Conservation (phyloP, 495 filamentous ascomycete genomes). For the Hypoxylon crocopeplum region DNA sequence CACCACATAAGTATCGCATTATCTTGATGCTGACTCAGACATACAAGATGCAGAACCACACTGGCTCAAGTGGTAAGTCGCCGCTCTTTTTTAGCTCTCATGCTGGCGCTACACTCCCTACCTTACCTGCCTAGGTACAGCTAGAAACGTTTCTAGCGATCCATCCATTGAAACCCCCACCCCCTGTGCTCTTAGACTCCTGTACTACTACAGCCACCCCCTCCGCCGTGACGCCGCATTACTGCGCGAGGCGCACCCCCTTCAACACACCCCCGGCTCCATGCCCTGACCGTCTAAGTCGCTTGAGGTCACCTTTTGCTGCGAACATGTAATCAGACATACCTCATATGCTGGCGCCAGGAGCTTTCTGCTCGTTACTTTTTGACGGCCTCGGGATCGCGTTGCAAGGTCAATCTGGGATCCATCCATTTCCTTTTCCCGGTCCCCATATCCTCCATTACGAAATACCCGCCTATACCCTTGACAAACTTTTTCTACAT, state of each 20-base stretch:
- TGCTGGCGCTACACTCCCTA: conserved; percentile 21
- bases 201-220: conserved; percentile 19
- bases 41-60: conserved; percentile 33
- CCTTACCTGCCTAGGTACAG: no score
- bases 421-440: conserved; percentile 38
- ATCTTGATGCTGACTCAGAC: conserved; percentile 38
- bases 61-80: conserved; percentile 29
- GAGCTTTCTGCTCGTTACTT: conserved; percentile 40
- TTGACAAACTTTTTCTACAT: conserved; percentile 33
- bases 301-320: conserved; percentile 38
- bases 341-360: conserved; percentile 41
- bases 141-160: no score
- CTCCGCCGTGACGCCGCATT: conserved; percentile 33
- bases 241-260: conserved; percentile 27
- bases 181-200: neutral
- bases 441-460: conserved; percentile 30
- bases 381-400: conserved; percentile 39
- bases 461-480: conserved; percentile 39
- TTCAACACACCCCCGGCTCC: conserved; percentile 11
- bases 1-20: conserved; percentile 25
- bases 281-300: conserved; percentile 42
- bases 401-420: conserved; percentile 40
- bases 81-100: conserved; percentile 19
- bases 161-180: no score
- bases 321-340: conserved; percentile 45